phyloP scores from a whole-genome alignment of 208 protist genomes.

The Tritrichomonas foetus region DNA sequence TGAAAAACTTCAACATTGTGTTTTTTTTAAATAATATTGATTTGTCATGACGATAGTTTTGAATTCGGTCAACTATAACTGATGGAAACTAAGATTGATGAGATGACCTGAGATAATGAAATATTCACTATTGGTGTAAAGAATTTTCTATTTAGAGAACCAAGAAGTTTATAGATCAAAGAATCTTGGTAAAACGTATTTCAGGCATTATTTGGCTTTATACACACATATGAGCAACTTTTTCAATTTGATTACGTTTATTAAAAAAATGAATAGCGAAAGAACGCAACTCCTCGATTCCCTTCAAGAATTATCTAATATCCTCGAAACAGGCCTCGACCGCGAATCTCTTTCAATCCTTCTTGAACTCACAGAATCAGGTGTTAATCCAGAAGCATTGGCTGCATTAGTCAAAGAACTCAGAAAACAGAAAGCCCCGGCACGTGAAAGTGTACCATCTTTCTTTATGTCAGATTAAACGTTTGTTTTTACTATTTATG shows the following conservation, averaged over 20 bases:
- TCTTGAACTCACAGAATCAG: conserved; percentile 53
- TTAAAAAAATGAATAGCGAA: neutral
- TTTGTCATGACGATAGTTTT: too few species aligned
- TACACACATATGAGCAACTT: too few species aligned
- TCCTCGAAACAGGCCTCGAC: conserved; percentile 59
- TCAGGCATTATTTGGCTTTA: too few species aligned
- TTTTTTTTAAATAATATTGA: too few species aligned
- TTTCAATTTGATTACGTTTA: neutral
- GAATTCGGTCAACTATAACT: too few species aligned
- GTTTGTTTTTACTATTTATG: neutral
- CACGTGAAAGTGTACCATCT: neutral
- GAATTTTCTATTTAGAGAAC: too few species aligned
- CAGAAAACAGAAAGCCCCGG: neutral
- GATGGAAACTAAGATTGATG: too few species aligned
- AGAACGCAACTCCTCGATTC: neutral
- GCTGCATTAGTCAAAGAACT: conserved; percentile 57
- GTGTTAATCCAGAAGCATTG: conserved; percentile 60
- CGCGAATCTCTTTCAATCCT: conserved; percentile 52
- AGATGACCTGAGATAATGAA: too few species aligned
- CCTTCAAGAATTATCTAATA: conserved; percentile 55
- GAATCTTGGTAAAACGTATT: too few species aligned
- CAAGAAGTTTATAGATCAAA: too few species aligned
- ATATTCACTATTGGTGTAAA: too few species aligned
- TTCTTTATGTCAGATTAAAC: neutral
- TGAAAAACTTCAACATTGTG: too few species aligned